Percentiles rank a stretch among this genome's conserved stretches.
These are phyloP conservation scores for Elongisporangium undulatum DNA, from an alignment of 352 stramenopile genomes.

Conservation along the genomic window DNA sequence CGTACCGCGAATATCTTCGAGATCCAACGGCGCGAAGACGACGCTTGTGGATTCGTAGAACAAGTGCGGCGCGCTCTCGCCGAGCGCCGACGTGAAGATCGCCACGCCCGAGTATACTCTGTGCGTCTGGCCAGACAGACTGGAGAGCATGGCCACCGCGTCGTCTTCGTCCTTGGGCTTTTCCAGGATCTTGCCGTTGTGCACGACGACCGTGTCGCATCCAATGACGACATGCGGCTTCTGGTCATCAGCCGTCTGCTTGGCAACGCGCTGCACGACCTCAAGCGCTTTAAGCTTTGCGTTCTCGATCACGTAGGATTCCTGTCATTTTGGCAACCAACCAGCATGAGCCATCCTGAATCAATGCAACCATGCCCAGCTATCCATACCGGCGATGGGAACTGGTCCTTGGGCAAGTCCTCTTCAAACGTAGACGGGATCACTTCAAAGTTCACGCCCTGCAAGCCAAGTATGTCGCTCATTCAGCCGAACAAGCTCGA, in stretches of 20 bases:
- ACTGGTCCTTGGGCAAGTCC: slow-evolving; percentile 68
- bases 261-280: slow-evolving; percentile 41
- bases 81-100: slow-evolving; percentile 46
- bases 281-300: slow-evolving; percentile 76
- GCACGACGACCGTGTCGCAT: slow-evolving; percentile 88
- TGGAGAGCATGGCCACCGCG: slow-evolving; percentile 74
- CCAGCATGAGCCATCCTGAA: background rate
- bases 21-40: slow-evolving; percentile 48
- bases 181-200: slow-evolving; percentile 83
- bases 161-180: slow-evolving; percentile 84
- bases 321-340: slow-evolving; percentile 15
- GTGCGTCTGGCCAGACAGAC: slow-evolving; percentile 66
- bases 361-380: background rate
- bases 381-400: slow-evolving; percentile 30
- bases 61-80: slow-evolving; percentile 41
- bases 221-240: slow-evolving; percentile 58
- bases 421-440: slow-evolving; percentile 82
- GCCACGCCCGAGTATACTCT: slow-evolving; percentile 89
- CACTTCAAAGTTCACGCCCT: slow-evolving; percentile 74
- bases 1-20: slow-evolving; percentile 57
- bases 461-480: background rate
- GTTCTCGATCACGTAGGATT: slow-evolving; percentile 77
- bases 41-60: slow-evolving; percentile 70
- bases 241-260: slow-evolving; percentile 3
- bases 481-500: background rate